phyloP scores from a whole-genome alignment of 768 basidiomycete genomes.

The Tulasnella sp. region DNA sequence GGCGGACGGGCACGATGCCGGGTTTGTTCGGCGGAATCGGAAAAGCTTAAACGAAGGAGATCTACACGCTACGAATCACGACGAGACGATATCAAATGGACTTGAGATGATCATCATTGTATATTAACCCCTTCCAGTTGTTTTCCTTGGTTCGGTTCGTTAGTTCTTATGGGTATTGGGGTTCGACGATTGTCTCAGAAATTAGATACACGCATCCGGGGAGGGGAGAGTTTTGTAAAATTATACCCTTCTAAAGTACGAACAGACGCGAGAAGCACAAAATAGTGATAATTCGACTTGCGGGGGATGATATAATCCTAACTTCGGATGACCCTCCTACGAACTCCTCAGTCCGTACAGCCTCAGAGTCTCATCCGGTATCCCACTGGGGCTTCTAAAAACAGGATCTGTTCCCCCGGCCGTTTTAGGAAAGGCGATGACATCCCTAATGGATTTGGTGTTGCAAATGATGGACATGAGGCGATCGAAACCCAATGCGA shows the following conservation, averaged over 20 bases:
- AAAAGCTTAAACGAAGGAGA: background rate
- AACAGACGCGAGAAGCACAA: background rate
- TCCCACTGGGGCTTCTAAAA: slow-evolving; percentile 79
- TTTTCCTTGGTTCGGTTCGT: background rate
- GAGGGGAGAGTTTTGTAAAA: background rate
- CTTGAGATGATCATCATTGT: background rate
- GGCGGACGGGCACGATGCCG: background rate
- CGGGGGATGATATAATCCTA: background rate
- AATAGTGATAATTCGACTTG: background rate
- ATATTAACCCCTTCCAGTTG: background rate
- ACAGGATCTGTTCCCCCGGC: slow-evolving; percentile 77
- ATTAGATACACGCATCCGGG: background rate
- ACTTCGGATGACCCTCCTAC: background rate
- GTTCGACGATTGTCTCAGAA: background rate
- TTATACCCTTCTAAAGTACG: background rate
- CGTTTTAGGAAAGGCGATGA: slow-evolving; percentile 96
- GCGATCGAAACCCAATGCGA: slow-evolving; percentile 89
- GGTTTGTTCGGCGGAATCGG: background rate
- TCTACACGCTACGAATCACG: background rate
- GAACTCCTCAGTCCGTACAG: slow-evolving; percentile 31
- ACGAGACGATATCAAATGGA: background rate
- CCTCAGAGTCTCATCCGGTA: slow-evolving; percentile 48
- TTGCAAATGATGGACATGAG: slow-evolving; percentile 88
- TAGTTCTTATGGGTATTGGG: background rate
- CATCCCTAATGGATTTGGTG: slow-evolving; percentile 84